Percentiles rank a stretch among this genome's conserved stretches.
Evolutionary conservation across 2,329 filamentous ascomycete genomes (phyloP).

Genomic region (Ceratocystis destructans): DNA sequence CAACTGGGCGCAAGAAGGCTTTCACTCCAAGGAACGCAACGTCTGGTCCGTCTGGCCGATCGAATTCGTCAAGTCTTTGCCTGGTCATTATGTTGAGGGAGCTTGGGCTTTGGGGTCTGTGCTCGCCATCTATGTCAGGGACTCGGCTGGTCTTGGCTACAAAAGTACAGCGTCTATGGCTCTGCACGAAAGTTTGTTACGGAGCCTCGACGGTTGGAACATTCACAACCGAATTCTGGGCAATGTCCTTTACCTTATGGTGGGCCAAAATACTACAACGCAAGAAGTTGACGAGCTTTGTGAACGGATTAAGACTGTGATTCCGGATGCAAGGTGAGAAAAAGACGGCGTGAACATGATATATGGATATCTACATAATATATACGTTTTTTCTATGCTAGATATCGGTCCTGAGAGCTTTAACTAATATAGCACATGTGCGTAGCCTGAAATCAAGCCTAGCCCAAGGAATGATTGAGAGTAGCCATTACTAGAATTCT

Average conservation of each 20-base stretch:
- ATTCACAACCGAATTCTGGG: constrained; percentile 42
- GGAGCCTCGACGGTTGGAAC: constrained; percentile 29
- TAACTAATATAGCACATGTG: no score
- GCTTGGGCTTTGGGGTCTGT: constrained; percentile 65
- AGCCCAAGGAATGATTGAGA: no score
- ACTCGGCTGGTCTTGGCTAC: constrained; percentile 33
- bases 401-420: no score
- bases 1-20: constrained; percentile 29
- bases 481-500: no score
- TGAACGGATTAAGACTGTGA: neutral
- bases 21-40: constrained; percentile 20
- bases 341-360: no score
- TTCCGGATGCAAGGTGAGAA: neutral
- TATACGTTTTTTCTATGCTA: no score
- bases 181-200: constrained; percentile 29
- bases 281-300: constrained; percentile 20
- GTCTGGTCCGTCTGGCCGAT: constrained; percentile 60
- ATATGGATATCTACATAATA: no score
- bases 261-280: constrained; percentile 33
- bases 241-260: constrained; percentile 47
- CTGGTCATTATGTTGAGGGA: constrained; percentile 42
- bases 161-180: constrained; percentile 34
- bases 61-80: constrained; percentile 45
- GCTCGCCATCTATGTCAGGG: constrained; percentile 46
- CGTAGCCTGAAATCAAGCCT: no score